Conservation (phyloP, 2,329 filamentous ascomycete genomes). For the Hysterium pulicare region DNA sequence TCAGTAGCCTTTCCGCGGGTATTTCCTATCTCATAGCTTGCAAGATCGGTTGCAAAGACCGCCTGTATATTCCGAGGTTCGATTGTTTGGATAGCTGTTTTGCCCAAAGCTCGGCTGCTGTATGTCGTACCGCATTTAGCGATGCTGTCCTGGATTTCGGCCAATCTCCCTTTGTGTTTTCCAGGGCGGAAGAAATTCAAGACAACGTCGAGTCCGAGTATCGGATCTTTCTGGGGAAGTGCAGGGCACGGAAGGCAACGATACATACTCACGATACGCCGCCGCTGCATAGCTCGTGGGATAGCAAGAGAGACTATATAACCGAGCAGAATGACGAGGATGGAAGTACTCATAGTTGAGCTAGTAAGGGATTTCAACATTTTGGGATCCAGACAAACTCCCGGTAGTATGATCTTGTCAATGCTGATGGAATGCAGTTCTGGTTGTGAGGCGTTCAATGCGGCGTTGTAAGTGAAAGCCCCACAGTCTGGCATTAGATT, state of each 20-base stretch:
- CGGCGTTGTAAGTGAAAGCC: too few species aligned
- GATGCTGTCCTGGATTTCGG: background rate
- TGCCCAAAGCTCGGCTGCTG: background rate
- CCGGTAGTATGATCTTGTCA: too few species aligned
- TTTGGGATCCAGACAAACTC: too few species aligned
- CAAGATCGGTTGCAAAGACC: background rate
- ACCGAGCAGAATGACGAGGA: too few species aligned
- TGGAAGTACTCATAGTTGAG: too few species aligned
- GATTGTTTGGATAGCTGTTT: background rate
- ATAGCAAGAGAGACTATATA: too few species aligned
- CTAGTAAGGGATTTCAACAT: too few species aligned
- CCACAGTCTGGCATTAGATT: too few species aligned
- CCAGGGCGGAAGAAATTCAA: background rate
- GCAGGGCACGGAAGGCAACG: background rate
- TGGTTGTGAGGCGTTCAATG: too few species aligned
- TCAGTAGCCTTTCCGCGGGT: background rate
- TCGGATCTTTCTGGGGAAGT: background rate
- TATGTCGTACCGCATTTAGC: background rate
- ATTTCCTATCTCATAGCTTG: background rate
- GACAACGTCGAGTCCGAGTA: background rate
- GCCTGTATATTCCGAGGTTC: background rate
- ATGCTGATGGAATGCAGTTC: too few species aligned
- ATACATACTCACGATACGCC: too few species aligned
- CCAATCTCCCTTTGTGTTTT: background rate
- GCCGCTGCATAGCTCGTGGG: too few species aligned